Base-by-base conservation (phyloP, 1,284 basidiomycete species). In the Phlebopus sp. region DNA sequence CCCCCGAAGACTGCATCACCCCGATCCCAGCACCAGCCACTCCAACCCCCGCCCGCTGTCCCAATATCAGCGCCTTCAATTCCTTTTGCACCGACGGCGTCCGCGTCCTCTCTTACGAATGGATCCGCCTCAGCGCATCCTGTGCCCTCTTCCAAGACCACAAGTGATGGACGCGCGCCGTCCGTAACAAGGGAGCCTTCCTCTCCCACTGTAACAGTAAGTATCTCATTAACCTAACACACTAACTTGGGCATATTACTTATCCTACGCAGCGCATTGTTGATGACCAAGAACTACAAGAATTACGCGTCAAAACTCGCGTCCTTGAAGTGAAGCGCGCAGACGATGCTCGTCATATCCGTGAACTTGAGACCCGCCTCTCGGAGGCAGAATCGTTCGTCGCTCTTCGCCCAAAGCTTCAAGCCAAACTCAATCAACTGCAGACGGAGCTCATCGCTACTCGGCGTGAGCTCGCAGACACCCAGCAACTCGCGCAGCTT, bases 251-350 rank as follows among this genome's bases (percentile, higher is more conserved):
- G 18, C 48, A 57, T 14, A 61, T n/a, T 17, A 14, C 3, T 6
- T 38, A n/a, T 17, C 17, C 18, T 29, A 29, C 8, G 1, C 32
- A 68, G 63, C 66, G 65, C 30, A 55, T 47, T 11, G 47, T 42
- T 15, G 63, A 64, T 30, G 83, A 86, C 50, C 68, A 75, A 36
- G 87, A 89, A 58, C 64, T 85, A 2, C 89, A 92, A 67, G 92
- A 96, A 65, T 73, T 94, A 41, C 82, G 86, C 34, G 87, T 87
- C 43, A 92, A 91, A 66, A 75, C 91, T 17, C 82, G 91, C 27
- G 82, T 96, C 4, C 72, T 97, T 18, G 96, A 99, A 70, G 81
- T 81, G 15, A 87, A 92, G 59, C 84, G 92, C 13, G 79, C 83
- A 1, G 94, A 97, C 53, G 96, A 97, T 60, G 77, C 89, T 0